These are phyloP conservation scores for Annulohypoxylon nitens DNA, from an alignment of 495 filamentous ascomycete species.

Conservation along the genomic window DNA sequence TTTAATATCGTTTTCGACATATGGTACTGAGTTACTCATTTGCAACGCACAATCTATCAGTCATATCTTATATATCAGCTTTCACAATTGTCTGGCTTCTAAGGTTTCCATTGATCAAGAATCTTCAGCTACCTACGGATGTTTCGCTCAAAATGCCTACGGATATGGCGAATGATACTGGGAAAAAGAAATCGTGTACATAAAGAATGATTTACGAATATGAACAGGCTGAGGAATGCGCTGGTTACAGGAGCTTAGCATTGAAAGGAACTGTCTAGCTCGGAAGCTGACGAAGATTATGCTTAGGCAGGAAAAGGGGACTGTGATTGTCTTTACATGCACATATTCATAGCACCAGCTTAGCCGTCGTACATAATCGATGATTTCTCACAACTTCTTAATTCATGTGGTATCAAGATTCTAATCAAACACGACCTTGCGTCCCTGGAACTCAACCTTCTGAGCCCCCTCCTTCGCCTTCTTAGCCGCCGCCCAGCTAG, in stretches of 20 bases:
- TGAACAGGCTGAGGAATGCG: too few relatives aligned
- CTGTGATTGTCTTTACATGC: background rate
- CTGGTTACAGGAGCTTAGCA: too few relatives aligned
- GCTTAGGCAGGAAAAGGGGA: background rate
- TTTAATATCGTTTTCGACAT: too few relatives aligned
- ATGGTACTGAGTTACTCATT: too few relatives aligned
- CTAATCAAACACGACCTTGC: slow-evolving; percentile 92
- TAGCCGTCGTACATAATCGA: slow-evolving; percentile 3
- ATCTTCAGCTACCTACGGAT: background rate
- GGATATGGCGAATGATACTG: background rate
- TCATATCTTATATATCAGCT: too few relatives aligned
- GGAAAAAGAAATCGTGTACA: background rate
- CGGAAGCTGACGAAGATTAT: background rate
- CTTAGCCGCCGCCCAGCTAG: slow-evolving; percentile 92
- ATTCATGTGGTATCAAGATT: slow-evolving; percentile 40
- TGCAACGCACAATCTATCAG: too few relatives aligned
- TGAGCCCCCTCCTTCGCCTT: slow-evolving; percentile 81
- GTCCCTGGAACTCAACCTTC: slow-evolving; percentile 79
- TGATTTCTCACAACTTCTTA: background rate
- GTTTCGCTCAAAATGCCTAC: background rate
- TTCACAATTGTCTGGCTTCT: too few relatives aligned
- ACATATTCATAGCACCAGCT: background rate
- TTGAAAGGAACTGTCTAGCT: background rate
- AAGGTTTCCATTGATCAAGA: background rate
- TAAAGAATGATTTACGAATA: background rate